Conservation (phyloP, 1,284 basidiomycete genomes). For the Boletellus sp. region DNA sequence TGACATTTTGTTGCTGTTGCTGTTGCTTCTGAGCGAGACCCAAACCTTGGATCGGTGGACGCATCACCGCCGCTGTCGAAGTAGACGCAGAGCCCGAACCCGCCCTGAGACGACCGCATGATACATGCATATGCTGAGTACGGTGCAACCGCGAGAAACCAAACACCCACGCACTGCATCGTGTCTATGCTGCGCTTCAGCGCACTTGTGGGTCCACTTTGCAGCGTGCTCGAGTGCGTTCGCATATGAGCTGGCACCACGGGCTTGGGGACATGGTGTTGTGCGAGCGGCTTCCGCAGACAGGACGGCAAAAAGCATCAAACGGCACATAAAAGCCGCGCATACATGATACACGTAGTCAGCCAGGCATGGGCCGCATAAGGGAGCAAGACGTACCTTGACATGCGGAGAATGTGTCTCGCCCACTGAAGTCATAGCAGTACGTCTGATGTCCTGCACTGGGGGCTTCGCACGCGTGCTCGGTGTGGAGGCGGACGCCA, state of each 20-base stretch:
- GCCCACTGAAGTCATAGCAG: conserved; percentile 42
- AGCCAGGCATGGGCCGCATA: not conserved
- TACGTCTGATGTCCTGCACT: conserved; percentile 18
- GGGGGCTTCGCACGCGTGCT: not conserved
- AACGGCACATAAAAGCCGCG: conserved; percentile 6
- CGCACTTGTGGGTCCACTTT: conserved; percentile 14
- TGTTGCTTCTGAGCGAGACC: conserved; percentile 39
- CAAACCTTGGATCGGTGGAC: conserved; percentile 40
- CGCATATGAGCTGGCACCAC: conserved; percentile 1
- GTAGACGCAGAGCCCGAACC: conserved; percentile 5
- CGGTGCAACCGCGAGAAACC: not conserved
- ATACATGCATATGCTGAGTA: not conserved
- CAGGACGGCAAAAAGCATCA: not conserved
- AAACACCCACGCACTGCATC: conserved; percentile 37
- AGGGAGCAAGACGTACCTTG: conserved; percentile 31
- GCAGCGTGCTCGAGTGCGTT: conserved; percentile 2
- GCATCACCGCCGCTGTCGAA: conserved; percentile 4
- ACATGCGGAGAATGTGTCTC: conserved; percentile 52
- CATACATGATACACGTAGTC: not conserved
- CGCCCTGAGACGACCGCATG: conserved; percentile 6
- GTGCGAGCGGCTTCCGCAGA: conserved; percentile 5
- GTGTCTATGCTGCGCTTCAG: conserved; percentile 39
- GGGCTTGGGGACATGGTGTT: conserved; percentile 4
- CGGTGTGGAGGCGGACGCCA: conserved; percentile 9
- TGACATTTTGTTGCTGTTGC: conserved; percentile 18